Evolutionary conservation across 2,329 filamentous ascomycete species (phyloP), one percentile per base, ranked within the genome.

Genomic region (Neonectria punicea): DNA sequence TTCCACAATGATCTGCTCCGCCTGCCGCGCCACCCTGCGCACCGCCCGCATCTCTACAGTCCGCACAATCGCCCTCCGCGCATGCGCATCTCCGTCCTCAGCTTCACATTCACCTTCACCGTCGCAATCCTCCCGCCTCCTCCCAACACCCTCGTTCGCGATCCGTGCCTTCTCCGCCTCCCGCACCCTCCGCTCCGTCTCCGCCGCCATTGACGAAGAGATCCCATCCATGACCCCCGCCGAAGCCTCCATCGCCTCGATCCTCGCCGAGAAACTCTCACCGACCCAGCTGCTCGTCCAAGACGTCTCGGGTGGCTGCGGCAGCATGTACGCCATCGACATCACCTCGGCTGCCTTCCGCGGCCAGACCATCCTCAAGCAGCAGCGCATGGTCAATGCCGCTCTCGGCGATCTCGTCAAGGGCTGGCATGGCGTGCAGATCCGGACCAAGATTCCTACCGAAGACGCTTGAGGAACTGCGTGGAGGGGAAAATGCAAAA

Each of bases 271-370:
- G 7, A 85, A 85, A 73, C 86, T 89, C 60, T 68, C 77, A 2
- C 86, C 87, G 0, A 83, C 83, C 0, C 78, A 85, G 63, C 78
- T 89, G 28, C 79, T 89, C 78, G 92, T 96, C 10, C 90, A 91
- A 77, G 93, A 97, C 80, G 88, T 96, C 56, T 93, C 90, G 25
- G 93, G 93, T 63, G 93, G 93, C 32, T 97, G 93, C 80, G 93
- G 93, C 10, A 92, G 90, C 75, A 96, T 96, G 93, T 96, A 96
- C 81, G 91, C 89, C 61, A 91, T 97, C 70, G 90, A 94, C 73
- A 89, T 96, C 69, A 86, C 89, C 53, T 92, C 91, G 8, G 84
- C 89, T 51, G 86, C 84, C 73, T 97, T 97, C 80, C 84, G 85
- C 58, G 93, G 92, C 51, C 78, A 89, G 72, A 86, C 84, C 54